Evolutionary conservation across 2,329 filamentous ascomycete species (phyloP), one percentile per base, ranked within the genome.

Genomic region (Paradendryphiella salina): DNA sequence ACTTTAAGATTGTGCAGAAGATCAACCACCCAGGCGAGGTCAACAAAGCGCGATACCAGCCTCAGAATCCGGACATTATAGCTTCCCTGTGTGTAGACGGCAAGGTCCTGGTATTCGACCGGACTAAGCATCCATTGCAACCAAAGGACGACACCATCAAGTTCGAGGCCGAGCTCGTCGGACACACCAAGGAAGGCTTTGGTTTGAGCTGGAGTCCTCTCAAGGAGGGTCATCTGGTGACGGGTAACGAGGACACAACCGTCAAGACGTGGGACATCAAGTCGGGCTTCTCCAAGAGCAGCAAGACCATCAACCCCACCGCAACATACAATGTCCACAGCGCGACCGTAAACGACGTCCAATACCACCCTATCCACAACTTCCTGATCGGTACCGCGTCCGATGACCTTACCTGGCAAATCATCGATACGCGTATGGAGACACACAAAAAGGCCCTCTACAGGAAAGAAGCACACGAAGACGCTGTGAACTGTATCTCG

Each of bases 21-120:
- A 99, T 99, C 71, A 89, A 96, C 72, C 94, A 99, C 72, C 91
- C 92, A 13, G 89, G 90, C 57, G 94, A 99, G 74, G 91, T 99
- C 71, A 99, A 99, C 81, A 99, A 97, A 79, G 95, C 94, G 13
- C 87, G 94, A 61, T 97, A 97, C 71, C 92, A 96, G 75, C 94
- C 94, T 10, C 93, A 97, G 73, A 99, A 99, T 69, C 91, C 93
- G 4, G 91, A 99, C 67, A 86, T 99, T 50, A 95, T 99, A 65
- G 94, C 94, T 3, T 96, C 94, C 0, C 86, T 96, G 76, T 91
- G 90, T 59, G 85, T 90, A 6, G 89, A 96, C 71, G 89, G 90
- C 56, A 87, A 85, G 60, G 89, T 96, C 34, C 85, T 97, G 72
- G 85, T 99, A 61, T 99, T 95, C 77, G 94, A 99, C 77, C 87